A percentile compares a stretch with the other conserved stretches of the same genome.
phyloP scores from a whole-genome alignment of 2,329 filamentous ascomycete species.

The Penicillium sp. region DNA sequence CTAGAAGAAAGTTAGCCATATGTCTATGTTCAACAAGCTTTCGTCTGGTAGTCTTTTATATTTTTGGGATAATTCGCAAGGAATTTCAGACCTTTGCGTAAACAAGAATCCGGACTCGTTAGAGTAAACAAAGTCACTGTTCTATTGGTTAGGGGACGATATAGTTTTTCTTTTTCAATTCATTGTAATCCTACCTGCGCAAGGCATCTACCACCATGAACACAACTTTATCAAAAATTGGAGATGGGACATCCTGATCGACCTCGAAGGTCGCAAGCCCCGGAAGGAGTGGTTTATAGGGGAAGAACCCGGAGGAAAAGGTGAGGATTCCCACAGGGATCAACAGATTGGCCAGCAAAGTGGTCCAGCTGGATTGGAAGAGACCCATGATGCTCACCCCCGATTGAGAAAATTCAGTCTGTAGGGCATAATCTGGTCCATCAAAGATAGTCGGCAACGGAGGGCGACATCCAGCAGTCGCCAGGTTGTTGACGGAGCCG shows the following conservation, averaged over 20 bases:
- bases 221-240: constrained; percentile 83
- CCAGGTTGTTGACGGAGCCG: constrained; percentile 2
- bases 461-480: neutral
- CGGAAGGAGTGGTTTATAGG: constrained; percentile 90
- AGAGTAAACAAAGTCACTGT: constrained; percentile 89
- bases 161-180: neutral
- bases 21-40: constrained; percentile 3
- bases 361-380: constrained; percentile 38
- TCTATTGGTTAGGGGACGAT: constrained; percentile 14
- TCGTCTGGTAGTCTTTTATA: neutral
- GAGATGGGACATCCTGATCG: constrained; percentile 53
- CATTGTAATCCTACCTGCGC: constrained; percentile 64
- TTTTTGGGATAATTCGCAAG: neutral
- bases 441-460: neutral
- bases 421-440: neutral
- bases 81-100: constrained; percentile 73
- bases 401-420: neutral
- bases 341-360: constrained; percentile 72
- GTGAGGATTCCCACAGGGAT: constrained; percentile 72
- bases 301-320: constrained; percentile 93
- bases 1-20: constrained; percentile 48
- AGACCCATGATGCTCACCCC: constrained; percentile 24
- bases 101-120: constrained; percentile 78
- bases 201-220: constrained; percentile 99
- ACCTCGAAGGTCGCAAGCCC: constrained; percentile 72